These are phyloP conservation scores for Pseudohalonectria lignicola DNA, from an alignment of 2,329 filamentous ascomycete genomes.

Conservation along the genomic window DNA sequence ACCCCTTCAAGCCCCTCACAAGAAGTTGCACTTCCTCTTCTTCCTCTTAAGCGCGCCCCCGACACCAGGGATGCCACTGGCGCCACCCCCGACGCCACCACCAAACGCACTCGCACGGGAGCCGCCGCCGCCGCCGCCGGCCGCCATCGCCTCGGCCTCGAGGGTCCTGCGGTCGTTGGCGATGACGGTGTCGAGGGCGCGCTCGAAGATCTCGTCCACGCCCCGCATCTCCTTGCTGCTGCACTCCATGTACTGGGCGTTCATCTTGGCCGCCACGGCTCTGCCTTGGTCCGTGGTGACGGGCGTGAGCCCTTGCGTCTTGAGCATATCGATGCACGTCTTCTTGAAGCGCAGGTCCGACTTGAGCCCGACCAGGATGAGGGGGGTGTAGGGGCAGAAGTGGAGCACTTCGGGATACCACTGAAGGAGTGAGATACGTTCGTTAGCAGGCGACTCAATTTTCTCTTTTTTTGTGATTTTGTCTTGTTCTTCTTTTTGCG, in stretches of 20 bases:
- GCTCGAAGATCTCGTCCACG: constrained; percentile 92
- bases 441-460: too few relatives aligned
- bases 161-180: constrained; percentile 62
- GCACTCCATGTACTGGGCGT: constrained; percentile 93
- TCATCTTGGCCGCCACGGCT: constrained; percentile 85
- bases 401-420: constrained; percentile 99
- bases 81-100: constrained; percentile 15
- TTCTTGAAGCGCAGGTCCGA: constrained; percentile 92
- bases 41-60: constrained; percentile 54
- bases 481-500: not conserved
- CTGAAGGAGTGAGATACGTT: constrained; percentile 44
- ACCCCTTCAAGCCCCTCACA: constrained; percentile 36
- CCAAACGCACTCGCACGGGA: too few relatives aligned
- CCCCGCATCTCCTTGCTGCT: constrained; percentile 95
- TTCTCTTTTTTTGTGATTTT: constrained; percentile 15
- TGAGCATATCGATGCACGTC: constrained; percentile 96
- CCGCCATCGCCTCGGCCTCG: constrained; percentile 32
- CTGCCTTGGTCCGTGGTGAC: constrained; percentile 87
- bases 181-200: constrained; percentile 82
- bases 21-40: constrained; percentile 72
- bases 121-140: constrained; percentile 20
- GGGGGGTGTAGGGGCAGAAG: constrained; percentile 94
- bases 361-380: constrained; percentile 92
- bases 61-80: constrained; percentile 24
- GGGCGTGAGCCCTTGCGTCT: constrained; percentile 91